Percentiles rank a stretch among this genome's conserved stretches.
These are phyloP conservation scores for Setomelanomma holmii DNA, from an alignment of 2,329 filamentous ascomycete genomes.

Conservation along the genomic window DNA sequence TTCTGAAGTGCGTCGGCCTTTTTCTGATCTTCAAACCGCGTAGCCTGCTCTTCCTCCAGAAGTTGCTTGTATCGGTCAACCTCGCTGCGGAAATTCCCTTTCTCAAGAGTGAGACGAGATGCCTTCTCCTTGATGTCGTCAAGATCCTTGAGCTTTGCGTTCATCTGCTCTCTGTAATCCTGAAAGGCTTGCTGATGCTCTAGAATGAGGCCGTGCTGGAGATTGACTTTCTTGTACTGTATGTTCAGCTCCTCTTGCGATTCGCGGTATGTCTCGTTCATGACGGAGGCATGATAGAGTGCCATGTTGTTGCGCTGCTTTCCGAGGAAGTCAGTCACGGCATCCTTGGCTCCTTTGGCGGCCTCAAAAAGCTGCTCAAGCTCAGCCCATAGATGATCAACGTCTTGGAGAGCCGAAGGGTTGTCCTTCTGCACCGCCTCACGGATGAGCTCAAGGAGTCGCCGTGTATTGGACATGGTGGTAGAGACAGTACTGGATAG, in stretches of 20 bases:
- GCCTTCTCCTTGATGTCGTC: conserved; percentile 29
- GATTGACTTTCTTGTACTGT: conserved; percentile 37
- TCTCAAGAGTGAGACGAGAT: conserved; percentile 38
- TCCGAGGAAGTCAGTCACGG: conserved; percentile 33
- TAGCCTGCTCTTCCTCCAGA: conserved; percentile 15
- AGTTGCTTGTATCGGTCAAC: conserved; percentile 25
- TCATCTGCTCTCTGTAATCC: conserved; percentile 26
- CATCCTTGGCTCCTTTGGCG: conserved; percentile 23
- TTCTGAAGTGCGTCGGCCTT: conserved; percentile 18
- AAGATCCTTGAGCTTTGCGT: conserved; percentile 28
- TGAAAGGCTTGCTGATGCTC: conserved; percentile 38
- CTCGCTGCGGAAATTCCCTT: conserved; percentile 36
- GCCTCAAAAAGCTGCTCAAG: conserved; percentile 33
- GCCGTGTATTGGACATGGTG: conserved; percentile 24
- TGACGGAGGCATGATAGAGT: conserved; percentile 28
- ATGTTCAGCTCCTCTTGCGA: conserved; percentile 33
- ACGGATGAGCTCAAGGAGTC: conserved; percentile 32
- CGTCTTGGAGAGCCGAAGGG: conserved; percentile 14
- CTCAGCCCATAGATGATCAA: conserved; percentile 34
- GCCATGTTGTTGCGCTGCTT: conserved; percentile 38
- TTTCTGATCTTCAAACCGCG: conserved; percentile 12
- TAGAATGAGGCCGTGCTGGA: conserved; percentile 35
- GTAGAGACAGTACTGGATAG: conserved; percentile 26
- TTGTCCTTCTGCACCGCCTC: conserved; percentile 22
- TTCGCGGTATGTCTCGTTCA: conserved; percentile 32